A percentile compares a stretch with the other conserved stretches of the same genome.
These are phyloP conservation scores for Ustilago shanxiensis DNA, from an alignment of 1,284 basidiomycete genomes.

Conservation along the genomic window DNA sequence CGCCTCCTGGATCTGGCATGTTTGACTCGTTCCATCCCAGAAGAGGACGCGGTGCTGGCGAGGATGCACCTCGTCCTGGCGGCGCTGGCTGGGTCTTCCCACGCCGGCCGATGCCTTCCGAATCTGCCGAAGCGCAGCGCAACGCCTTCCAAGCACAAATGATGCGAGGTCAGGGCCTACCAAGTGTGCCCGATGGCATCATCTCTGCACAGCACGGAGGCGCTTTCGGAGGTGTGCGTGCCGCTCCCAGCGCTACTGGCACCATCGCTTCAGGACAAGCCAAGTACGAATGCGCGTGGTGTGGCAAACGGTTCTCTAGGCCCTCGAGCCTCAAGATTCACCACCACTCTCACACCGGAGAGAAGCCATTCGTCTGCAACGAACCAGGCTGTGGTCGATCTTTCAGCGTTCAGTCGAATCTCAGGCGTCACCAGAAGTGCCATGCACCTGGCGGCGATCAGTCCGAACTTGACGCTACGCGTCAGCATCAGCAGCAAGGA, in stretches of 20 bases:
- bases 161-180: slow-evolving; percentile 39
- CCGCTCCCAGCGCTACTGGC: slow-evolving; percentile 37
- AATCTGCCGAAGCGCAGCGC: slow-evolving; percentile 44
- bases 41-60: slow-evolving; percentile 43
- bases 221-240: slow-evolving; percentile 35
- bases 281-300: slow-evolving; percentile 67
- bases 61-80: slow-evolving; percentile 35
- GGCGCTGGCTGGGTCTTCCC: slow-evolving; percentile 55
- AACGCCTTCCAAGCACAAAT: slow-evolving; percentile 48
- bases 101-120: slow-evolving; percentile 38
- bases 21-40: slow-evolving; percentile 53
- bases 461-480: slow-evolving; percentile 31
- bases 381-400: slow-evolving; percentile 64
- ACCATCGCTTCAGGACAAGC: slow-evolving; percentile 51
- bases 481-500: slow-evolving; percentile 37
- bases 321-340: slow-evolving; percentile 68
- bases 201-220: slow-evolving; percentile 40
- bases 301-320: slow-evolving; percentile 65
- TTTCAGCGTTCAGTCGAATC: slow-evolving; percentile 68
- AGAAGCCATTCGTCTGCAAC: slow-evolving; percentile 67
- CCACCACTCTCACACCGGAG: slow-evolving; percentile 67
- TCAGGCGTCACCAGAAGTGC: slow-evolving; percentile 66
- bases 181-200: slow-evolving; percentile 46
- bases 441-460: slow-evolving; percentile 51
- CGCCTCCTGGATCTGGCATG: slow-evolving; percentile 25